phyloP scores from a whole-genome alignment of 208 protist genomes.

The Naegleria gruberi region DNA sequence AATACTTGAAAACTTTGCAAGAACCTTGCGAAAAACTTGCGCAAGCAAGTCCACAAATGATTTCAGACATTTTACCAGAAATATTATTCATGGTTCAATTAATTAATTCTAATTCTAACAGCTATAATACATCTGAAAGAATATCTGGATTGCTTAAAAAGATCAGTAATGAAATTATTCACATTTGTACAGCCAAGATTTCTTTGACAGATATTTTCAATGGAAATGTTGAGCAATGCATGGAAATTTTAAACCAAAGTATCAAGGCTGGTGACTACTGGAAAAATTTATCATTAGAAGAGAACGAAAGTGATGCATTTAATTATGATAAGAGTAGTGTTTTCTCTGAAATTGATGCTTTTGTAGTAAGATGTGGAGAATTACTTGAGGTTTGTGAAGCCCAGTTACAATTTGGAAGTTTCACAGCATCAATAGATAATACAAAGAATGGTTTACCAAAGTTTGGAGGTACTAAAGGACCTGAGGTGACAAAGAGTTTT shows the following conservation, averaged over 20 bases:
- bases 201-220: constrained; percentile 82
- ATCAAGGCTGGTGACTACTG: constrained; percentile 77
- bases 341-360: constrained; percentile 92
- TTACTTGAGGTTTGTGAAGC: constrained; percentile 90
- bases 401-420: constrained; percentile 88
- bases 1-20: constrained; percentile 81
- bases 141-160: constrained; percentile 79
- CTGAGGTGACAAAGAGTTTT: constrained; percentile 85
- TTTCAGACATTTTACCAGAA: constrained; percentile 72
- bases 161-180: constrained; percentile 91
- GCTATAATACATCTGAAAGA: constrained; percentile 84
- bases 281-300: constrained; percentile 71
- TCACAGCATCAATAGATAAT: neutral
- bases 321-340: constrained; percentile 83
- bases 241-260: constrained; percentile 77
- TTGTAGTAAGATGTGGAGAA: constrained; percentile 89
- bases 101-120: constrained; percentile 79
- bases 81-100: constrained; percentile 80
- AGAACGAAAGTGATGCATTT: constrained; percentile 56
- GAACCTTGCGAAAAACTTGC: constrained; percentile 81
- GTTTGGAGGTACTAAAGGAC: constrained; percentile 85
- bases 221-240: constrained; percentile 76
- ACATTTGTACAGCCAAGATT: constrained; percentile 79
- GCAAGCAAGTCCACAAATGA: constrained; percentile 64
- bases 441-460: constrained; percentile 66